A percentile compares a stretch with the other conserved stretches of the same genome.
These are phyloP conservation scores for Andrographis paniculata DNA, from an alignment of 305 asterid genomes.

Conservation along the genomic window DNA sequence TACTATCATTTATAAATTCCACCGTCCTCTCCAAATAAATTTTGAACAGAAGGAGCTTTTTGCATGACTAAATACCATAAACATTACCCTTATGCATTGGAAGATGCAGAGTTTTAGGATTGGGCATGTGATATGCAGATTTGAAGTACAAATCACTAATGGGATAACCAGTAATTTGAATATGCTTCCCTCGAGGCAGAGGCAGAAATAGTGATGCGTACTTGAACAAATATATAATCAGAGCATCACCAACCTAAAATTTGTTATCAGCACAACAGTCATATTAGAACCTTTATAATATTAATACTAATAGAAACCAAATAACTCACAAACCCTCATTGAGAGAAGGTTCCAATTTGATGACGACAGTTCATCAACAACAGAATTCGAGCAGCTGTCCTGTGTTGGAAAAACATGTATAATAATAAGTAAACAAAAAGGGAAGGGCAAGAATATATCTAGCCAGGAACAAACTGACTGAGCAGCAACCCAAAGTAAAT, in stretches of 20 bases:
- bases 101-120: conserved; percentile 18
- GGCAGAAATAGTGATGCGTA: conserved; percentile 63
- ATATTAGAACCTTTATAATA: conserved; percentile 9
- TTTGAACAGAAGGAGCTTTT: conserved; percentile 7
- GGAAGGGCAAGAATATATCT: conserved; percentile 2
- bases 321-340: conserved; percentile 41
- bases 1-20: neutral
- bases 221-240: conserved; percentile 60
- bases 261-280: conserved; percentile 15
- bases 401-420: conserved; percentile 19
- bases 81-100: conserved; percentile 35
- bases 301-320: conserved; percentile 3
- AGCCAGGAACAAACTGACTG: neutral
- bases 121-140: conserved; percentile 17
- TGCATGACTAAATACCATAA: conserved; percentile 5
- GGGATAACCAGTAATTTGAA: conserved; percentile 66
- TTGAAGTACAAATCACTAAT: conserved; percentile 35
- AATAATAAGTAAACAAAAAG: no score
- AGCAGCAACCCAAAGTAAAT: conserved; percentile 9
- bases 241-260: conserved; percentile 67
- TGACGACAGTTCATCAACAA: conserved; percentile 45
- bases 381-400: conserved; percentile 41
- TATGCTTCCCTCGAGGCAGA: conserved; percentile 44
- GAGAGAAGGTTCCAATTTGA: conserved; percentile 54
- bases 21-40: conserved; percentile 7